Evolutionary conservation across 1,284 basidiomycete species (phyloP).

Genomic region (Sanguinoderma infundibulare): DNA sequence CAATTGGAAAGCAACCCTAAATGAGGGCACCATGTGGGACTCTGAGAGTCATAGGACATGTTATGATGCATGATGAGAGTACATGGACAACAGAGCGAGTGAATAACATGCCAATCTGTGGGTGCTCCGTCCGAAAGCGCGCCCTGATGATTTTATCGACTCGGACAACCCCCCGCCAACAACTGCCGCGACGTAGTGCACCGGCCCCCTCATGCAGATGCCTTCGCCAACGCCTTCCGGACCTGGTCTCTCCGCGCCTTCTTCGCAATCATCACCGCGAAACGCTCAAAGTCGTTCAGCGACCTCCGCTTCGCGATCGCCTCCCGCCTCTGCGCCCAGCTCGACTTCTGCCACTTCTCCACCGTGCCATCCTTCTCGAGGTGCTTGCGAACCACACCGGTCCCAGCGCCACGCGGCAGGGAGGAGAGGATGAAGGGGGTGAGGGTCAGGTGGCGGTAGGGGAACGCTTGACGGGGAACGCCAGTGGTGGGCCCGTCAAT

Average conservation of each 20-base stretch:
- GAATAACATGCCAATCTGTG: not conserved
- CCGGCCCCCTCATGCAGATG: slow-evolving; percentile 23
- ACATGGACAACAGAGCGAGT: slow-evolving; percentile 1
- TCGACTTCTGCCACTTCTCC: slow-evolving; percentile 82
- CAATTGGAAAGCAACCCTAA: too few species aligned
- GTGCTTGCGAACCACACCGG: slow-evolving; percentile 85
- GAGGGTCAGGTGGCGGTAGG: slow-evolving; percentile 92
- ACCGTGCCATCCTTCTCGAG: slow-evolving; percentile 82
- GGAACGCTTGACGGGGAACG: slow-evolving; percentile 91
- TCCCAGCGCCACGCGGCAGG: slow-evolving; percentile 88
- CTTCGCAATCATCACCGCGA: slow-evolving; percentile 76
- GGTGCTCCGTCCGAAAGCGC: not conserved
- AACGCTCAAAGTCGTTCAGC: slow-evolving; percentile 92
- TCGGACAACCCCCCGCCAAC: not conserved
- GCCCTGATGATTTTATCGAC: not conserved
- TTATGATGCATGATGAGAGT: slow-evolving; percentile 1
- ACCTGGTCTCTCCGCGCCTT: slow-evolving; percentile 75
- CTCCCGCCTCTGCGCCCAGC: slow-evolving; percentile 92
- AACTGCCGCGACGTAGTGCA: not conserved
- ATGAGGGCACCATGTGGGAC: not conserved
- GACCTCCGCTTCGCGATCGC: slow-evolving; percentile 80
- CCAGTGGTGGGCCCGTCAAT: slow-evolving; percentile 92
- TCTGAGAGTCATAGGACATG: not conserved
- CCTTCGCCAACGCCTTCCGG: slow-evolving; percentile 57
- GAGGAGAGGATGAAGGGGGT: slow-evolving; percentile 86